Conservation (phyloP, 345 rosid species). For the Hibiscus trionum region DNA sequence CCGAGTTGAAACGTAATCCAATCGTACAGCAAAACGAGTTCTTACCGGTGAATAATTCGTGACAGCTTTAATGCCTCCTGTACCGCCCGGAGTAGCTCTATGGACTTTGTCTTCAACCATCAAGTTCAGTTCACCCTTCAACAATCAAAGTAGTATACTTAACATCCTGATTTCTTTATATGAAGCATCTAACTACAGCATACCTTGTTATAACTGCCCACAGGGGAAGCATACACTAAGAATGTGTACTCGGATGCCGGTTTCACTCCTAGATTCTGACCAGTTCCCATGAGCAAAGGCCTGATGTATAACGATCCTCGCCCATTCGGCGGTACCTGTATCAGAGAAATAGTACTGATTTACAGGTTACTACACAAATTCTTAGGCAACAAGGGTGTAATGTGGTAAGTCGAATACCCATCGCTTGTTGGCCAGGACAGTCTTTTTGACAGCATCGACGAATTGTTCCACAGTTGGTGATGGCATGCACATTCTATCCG, state of each 20-base stretch:
- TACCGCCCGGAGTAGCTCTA: slow-evolving; percentile 50
- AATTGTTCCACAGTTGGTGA: slow-evolving; percentile 41
- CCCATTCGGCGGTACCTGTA: slow-evolving; percentile 56
- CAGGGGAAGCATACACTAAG: slow-evolving; percentile 42
- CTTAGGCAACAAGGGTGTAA: background rate
- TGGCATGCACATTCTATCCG: slow-evolving; percentile 54
- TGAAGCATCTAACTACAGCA: background rate
- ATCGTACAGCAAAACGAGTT: background rate
- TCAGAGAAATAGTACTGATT: background rate
- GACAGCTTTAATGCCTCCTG: slow-evolving; percentile 55
- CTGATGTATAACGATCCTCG: slow-evolving; percentile 57
- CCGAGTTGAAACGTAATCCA: background rate
- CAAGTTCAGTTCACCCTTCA: slow-evolving; percentile 26
- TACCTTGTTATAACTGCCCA: slow-evolving; percentile 42
- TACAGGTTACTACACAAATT: background rate
- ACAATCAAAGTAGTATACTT: background rate
- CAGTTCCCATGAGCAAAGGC: slow-evolving; percentile 55
- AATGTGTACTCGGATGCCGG: slow-evolving; percentile 51
- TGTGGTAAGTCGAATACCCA: slow-evolving; percentile 23
- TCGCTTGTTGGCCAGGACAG: slow-evolving; percentile 37
- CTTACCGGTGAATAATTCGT: slow-evolving; percentile 57
- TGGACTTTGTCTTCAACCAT: slow-evolving; percentile 36
- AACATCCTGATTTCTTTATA: slow-evolving; percentile 9
- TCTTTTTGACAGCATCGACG: slow-evolving; percentile 35
- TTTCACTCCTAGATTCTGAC: slow-evolving; percentile 37